phyloP scores from a whole-genome alignment of 352 stramenopile genomes.

The Elongisporangium anandrum region DNA sequence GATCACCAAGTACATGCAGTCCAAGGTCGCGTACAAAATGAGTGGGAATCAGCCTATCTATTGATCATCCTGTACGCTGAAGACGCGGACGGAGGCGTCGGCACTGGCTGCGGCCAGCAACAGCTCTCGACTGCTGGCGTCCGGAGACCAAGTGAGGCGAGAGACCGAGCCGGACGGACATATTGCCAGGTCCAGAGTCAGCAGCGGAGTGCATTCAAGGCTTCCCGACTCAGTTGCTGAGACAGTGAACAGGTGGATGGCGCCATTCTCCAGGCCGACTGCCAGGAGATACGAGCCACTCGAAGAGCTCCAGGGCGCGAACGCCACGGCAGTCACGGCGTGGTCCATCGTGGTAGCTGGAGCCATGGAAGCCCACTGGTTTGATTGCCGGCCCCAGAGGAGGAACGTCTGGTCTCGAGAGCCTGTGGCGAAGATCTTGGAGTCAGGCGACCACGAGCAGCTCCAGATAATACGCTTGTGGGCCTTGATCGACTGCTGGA shows the following conservation, averaged over 20 bases:
- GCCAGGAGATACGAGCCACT: constrained; percentile 29
- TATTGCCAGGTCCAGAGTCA: constrained; percentile 14
- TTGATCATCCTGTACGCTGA: constrained; percentile 15
- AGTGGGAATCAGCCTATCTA: constrained; percentile 4
- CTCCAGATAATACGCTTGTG: constrained; percentile 83
- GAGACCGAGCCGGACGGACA: constrained; percentile 35
- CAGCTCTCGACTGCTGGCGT: not conserved
- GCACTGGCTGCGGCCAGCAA: constrained; percentile 38
- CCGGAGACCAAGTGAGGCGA: constrained; percentile 42
- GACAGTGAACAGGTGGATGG: constrained; percentile 35
- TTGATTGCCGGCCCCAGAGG: constrained; percentile 27
- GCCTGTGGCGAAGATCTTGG: constrained; percentile 45
- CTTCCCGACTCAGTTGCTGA: not conserved
- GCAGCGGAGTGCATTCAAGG: constrained; percentile 8
- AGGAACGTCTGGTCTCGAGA: constrained; percentile 65
- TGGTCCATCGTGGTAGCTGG: constrained; percentile 15
- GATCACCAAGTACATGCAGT: constrained; percentile 78
- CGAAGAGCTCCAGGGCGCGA: constrained; percentile 19
- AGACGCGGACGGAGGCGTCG: constrained; percentile 56
- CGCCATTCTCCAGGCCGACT: constrained; percentile 56
- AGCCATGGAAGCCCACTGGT: constrained; percentile 6
- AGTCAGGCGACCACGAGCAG: constrained; percentile 67
- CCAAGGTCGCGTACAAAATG: constrained; percentile 54
- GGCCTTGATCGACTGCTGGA: constrained; percentile 49
- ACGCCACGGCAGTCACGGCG: constrained; percentile 61